Base-by-base conservation (phyloP, 805 yeast genomes). In the Pichia cephalocereana region DNA sequence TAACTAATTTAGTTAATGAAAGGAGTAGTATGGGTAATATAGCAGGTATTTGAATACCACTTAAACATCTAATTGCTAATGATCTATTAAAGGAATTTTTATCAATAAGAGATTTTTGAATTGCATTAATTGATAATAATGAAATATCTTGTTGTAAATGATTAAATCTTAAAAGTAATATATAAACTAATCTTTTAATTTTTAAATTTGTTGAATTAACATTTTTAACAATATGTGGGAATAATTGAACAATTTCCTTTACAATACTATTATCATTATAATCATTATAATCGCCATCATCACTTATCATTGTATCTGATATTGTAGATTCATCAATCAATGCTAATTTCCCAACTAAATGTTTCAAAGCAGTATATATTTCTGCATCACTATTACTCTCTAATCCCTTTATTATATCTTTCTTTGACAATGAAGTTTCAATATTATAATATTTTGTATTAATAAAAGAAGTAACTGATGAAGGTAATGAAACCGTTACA, bases 111-210 rank as follows among this genome's bases (percentile, higher is more conserved):
- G 87, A 74, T 64, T 86, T 88, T 63, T 93, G 99, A 44, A 93
- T 85, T 1, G 97, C 86, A 64, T 93, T 93, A 54, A 93, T 86
- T 1, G 96, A 80, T 42, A 93, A 70, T 19, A 93, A 72, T 2
- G 98, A 93, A n/a, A 86, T 75, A 62, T 90, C 96, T 10, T 93
- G 96, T 55, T 87, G 90, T 47, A 71, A 64, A 52, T 87, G 95
- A 26, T 96, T 93, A 62, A 79, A 88, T 48, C 85, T 73, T 40
- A 82, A 68, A 44, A 93, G 67, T 56, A 86, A 87, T 1, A 83
- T 71, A 65, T 86, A 79, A 2, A 89, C 96, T 61, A 91, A 71
- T 55, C 83, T 79, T 51, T 86, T 78, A 30, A 87, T 76, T 52
- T 80, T 83, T 38, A 77, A 60, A 48, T 80, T 77, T 6, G 72